Evolutionary conservation across 1,139 yeast species (phyloP).

Genomic region (Pneumocystis carinii): DNA sequence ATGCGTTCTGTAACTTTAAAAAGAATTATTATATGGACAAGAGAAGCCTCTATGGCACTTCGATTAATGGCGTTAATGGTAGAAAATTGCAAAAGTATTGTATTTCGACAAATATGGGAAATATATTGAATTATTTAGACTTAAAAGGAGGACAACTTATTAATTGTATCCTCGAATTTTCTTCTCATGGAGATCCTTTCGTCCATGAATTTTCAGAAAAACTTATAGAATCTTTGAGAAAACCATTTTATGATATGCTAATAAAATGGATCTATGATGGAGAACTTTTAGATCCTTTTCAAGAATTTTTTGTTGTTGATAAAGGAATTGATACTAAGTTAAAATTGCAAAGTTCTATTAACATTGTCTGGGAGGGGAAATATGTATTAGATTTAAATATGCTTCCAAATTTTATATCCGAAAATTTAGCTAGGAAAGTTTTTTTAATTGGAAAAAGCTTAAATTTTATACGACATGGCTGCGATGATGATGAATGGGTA

Average conservation of each 20-base stretch:
- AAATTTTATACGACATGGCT: conserved; percentile 49
- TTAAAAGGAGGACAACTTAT: conserved; percentile 41
- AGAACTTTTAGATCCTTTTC: conserved; percentile 36
- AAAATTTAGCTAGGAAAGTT: conserved; percentile 37
- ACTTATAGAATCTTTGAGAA: conserved; percentile 36
- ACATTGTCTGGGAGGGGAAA: conserved; percentile 23
- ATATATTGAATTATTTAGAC: conserved; percentile 17
- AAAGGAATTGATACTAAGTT: conserved; percentile 10
- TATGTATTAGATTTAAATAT: conserved; percentile 25
- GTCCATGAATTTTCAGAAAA: conserved; percentile 32
- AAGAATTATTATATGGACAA: conserved; percentile 33
- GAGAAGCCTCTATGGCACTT: conserved; percentile 38
- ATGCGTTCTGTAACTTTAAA: conserved; percentile 24
- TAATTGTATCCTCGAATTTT: conserved; percentile 36
- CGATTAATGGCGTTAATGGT: conserved; percentile 36
- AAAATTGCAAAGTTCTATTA: conserved; percentile 2
- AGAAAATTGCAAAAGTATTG: conserved; percentile 22
- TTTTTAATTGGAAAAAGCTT: conserved; percentile 67
- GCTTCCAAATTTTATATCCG: conserved; percentile 46
- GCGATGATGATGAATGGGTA: conserved; percentile 49
- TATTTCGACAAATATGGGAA: background rate
- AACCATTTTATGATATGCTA: conserved; percentile 50
- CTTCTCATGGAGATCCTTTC: conserved; percentile 48
- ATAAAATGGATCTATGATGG: conserved; percentile 62
- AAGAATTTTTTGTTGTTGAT: conserved; percentile 55